phyloP scores from a whole-genome alignment of 2,329 filamentous ascomycete genomes.

The Aspergillus bombycis region DNA sequence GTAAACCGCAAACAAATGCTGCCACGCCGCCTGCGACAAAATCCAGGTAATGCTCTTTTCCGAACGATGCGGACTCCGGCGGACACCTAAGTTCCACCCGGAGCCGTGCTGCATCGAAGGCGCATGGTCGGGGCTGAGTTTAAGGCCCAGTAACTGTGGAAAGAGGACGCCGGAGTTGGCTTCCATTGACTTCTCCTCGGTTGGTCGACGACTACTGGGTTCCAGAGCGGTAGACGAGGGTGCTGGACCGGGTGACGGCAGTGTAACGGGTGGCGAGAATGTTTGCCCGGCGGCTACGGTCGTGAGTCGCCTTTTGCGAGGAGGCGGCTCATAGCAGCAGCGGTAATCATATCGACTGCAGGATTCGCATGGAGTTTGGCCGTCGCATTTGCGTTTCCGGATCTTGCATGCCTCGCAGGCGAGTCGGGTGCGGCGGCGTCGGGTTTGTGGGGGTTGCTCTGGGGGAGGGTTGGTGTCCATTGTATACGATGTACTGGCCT shows the following conservation, averaged over 20 bases:
- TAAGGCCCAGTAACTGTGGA: not conserved
- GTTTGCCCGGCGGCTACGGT: not conserved
- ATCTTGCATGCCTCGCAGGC: conserved; percentile 17
- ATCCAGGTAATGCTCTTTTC: conserved; percentile 10
- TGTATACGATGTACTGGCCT: not conserved
- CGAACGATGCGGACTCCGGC: not conserved
- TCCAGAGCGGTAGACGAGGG: not conserved
- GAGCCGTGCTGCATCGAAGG: not conserved
- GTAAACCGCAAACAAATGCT: conserved; percentile 3
- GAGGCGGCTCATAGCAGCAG: not conserved
- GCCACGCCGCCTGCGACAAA: not conserved
- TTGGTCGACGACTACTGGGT: not conserved
- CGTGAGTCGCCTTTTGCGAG: not conserved
- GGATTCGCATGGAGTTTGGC: conserved; percentile 9
- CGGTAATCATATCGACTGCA: not conserved
- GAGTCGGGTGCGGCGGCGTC: not conserved
- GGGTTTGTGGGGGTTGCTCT: not conserved
- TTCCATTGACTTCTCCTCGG: conserved; percentile 1
- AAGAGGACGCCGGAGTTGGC: conserved; percentile 2
- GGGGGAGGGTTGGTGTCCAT: not conserved
- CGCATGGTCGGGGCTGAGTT: not conserved
- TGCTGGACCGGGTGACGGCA: not conserved
- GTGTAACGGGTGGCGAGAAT: not conserved
- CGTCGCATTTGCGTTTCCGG: conserved; percentile 13
- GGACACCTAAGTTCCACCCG: conserved; percentile 10